Conservation (phyloP, 2,329 filamentous ascomycete species). For the Rugonectria rugulosa region DNA sequence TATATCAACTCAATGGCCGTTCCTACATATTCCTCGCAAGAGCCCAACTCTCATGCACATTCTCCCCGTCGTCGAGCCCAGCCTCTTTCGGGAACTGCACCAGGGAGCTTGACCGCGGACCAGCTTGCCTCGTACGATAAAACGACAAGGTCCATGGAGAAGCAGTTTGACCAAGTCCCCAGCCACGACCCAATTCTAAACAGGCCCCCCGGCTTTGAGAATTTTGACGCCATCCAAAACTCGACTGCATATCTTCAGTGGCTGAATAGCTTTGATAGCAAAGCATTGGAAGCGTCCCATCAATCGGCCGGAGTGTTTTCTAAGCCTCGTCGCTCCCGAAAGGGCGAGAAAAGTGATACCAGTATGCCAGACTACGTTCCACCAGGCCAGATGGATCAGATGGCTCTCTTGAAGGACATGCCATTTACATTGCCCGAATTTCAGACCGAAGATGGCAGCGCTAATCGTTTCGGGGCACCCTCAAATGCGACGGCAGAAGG, state of each 20-base stretch:
- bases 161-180: too few relatives aligned
- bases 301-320: background rate
- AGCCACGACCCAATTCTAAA: background rate
- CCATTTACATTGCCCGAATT: constrained; percentile 32
- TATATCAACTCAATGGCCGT: constrained; percentile 51
- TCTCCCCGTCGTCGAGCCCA: constrained; percentile 57
- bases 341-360: constrained; percentile 48
- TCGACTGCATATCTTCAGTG: constrained; percentile 41
- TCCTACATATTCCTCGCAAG: constrained; percentile 52
- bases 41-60: constrained; percentile 67
- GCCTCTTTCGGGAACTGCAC: background rate
- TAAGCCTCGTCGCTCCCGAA: constrained; percentile 25
- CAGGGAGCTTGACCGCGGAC: too few relatives aligned
- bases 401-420: constrained; percentile 13
- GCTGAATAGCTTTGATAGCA: constrained; percentile 31
- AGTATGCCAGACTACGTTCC: constrained; percentile 53
- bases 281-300: constrained; percentile 11
- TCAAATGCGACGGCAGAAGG: constrained; percentile 49
- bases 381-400: constrained; percentile 14
- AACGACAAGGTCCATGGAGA: too few relatives aligned
- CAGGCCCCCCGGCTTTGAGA: background rate
- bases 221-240: constrained; percentile 31
- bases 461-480: constrained; percentile 45
- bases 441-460: constrained; percentile 41
- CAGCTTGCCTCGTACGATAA: too few relatives aligned